phyloP scores from a whole-genome alignment of 352 stramenopile species.

The Pythium myriotylum region DNA sequence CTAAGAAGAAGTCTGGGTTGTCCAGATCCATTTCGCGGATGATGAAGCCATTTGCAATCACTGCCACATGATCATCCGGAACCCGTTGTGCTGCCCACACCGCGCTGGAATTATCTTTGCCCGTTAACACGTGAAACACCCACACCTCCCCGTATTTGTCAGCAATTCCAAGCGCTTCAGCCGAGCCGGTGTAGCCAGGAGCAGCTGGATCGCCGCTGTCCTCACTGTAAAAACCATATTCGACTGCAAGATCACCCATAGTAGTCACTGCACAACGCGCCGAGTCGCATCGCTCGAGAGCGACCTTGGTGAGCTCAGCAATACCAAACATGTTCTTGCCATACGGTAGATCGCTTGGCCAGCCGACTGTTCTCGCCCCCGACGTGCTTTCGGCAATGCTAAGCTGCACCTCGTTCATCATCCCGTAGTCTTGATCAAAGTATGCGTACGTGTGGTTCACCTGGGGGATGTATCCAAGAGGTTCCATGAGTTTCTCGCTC shows the following conservation, averaged over 20 bases:
- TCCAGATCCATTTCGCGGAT: constrained; percentile 79
- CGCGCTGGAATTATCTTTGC: constrained; percentile 72
- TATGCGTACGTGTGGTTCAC: constrained; percentile 88
- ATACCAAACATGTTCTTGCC: constrained; percentile 82
- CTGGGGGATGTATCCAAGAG: constrained; percentile 78
- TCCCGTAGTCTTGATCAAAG: constrained; percentile 87
- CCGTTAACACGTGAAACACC: constrained; percentile 91
- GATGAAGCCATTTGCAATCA: constrained; percentile 90
- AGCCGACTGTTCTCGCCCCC: constrained; percentile 57
- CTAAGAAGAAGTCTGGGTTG: constrained; percentile 76
- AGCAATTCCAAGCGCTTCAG: constrained; percentile 76
- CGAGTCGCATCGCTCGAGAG: constrained; percentile 73
- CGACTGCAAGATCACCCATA: constrained; percentile 86
- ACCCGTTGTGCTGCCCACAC: constrained; percentile 90
- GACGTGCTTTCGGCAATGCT: constrained; percentile 90
- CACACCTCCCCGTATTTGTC: constrained; percentile 84
- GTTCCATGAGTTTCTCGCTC: constrained; percentile 31
- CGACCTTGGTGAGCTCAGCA: constrained; percentile 76
- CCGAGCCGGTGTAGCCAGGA: constrained; percentile 44
- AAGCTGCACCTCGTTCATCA: constrained; percentile 90
- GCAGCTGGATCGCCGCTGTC: constrained; percentile 46
- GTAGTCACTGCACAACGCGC: constrained; percentile 69
- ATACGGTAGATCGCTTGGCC: constrained; percentile 38
- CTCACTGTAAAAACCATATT: constrained; percentile 91
- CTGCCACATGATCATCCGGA: constrained; percentile 77